These are phyloP conservation scores for Candida coleopterorum DNA, from an alignment of 805 yeast species.

Conservation along the genomic window DNA sequence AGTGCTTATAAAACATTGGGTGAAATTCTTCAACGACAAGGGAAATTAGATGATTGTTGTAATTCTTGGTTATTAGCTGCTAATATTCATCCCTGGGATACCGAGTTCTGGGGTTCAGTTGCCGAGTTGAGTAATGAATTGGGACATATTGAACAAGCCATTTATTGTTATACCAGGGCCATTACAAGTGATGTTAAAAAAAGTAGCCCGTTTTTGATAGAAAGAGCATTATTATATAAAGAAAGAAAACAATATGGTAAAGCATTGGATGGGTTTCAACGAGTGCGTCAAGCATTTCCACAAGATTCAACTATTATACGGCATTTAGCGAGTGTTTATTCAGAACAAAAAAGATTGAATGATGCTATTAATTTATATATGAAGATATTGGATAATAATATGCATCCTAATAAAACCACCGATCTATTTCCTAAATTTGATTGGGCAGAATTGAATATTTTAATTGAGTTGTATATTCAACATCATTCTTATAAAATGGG, in stretches of 20 bases:
- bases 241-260: conserved; percentile 63
- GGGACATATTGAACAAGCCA: conserved; percentile 70
- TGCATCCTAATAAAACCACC: conserved; percentile 21
- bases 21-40: conserved; percentile 69
- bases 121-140: conserved; percentile 63
- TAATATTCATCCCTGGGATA: conserved; percentile 68
- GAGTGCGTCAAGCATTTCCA: conserved; percentile 51
- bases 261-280: conserved; percentile 70
- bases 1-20: conserved; percentile 87
- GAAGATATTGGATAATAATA: conserved; percentile 58
- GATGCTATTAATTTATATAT: conserved; percentile 74
- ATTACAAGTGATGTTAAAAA: conserved; percentile 15
- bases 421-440: conserved; percentile 51
- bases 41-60: conserved; percentile 66
- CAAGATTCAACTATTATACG: conserved; percentile 54
- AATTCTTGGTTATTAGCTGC: conserved; percentile 82
- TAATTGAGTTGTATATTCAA: conserved; percentile 73
- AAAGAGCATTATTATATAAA: conserved; percentile 63
- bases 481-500: conserved; percentile 63
- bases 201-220: conserved; percentile 49
- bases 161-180: conserved; percentile 60
- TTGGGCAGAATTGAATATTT: conserved; percentile 85
- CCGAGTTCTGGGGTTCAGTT: conserved; percentile 71
- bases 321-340: conserved; percentile 50
- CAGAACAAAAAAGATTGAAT: conserved; percentile 53